Base-by-base conservation (phyloP, 139 green algal genomes). In the Micractinium sp. region DNA sequence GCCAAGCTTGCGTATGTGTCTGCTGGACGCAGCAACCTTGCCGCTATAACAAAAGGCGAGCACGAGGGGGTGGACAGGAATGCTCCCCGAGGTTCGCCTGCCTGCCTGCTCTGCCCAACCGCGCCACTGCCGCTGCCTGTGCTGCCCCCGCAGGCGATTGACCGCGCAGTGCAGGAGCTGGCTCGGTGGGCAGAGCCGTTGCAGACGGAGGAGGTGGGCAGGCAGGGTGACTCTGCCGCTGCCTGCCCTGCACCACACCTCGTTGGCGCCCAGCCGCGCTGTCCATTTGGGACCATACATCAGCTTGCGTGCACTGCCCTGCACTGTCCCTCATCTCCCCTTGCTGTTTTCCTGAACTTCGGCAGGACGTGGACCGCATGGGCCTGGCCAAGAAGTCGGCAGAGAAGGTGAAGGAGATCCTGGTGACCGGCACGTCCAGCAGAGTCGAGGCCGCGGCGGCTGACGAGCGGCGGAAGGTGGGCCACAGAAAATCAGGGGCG, bases 321-420 rank as follows among this genome's bases (percentile, higher is more conserved):
- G 75, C 35, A 56, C 7, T 31, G 33, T 12, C 75, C 23, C 1
- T 4, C 23, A 35, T 81, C 15, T 22, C 75, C 36, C 16, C 23
- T 20, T 81, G 1, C 35, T 81, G 3, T 3, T 16, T 25, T 16
- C 19, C 12, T 36, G 29, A 7, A 31, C 29, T 84, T 31, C 38
- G 12, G 19, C 56, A 63, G 29, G 89, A 92, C 15, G 89, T 92
- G 33, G 81, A 85, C 1, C 61, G 23, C 12, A 18, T 91, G 27
- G 35, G 29, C 31, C 74, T 92, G n/a, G 87, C 78, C 20, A 15
- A 1, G 1, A 91, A 91, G 89, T 85, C 31, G 19, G 75, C n/a
- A 3, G 67, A 82, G 7, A 92, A 92, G 81, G 88, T 93, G 33
- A 82, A 85, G 39, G 90, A 93, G 75, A 76, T 93, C 22, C 66